Evolutionary conservation across 2,329 filamentous ascomycete genomes (phyloP).

Genomic region (Alternaria metachromatica): DNA sequence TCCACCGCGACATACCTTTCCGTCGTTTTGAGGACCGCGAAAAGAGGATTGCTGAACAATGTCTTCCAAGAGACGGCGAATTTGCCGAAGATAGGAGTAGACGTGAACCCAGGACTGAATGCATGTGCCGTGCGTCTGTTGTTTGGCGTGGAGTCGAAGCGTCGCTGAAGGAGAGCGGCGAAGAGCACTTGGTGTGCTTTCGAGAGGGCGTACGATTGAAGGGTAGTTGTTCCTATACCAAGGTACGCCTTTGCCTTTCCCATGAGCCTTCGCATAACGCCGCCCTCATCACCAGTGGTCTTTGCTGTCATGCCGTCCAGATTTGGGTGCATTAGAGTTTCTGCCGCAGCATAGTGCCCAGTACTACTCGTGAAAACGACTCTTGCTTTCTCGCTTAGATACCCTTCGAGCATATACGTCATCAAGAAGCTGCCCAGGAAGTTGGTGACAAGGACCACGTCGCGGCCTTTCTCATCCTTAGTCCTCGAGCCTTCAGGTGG

Average conservation of each 20-base stretch:
- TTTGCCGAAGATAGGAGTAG: conserved; percentile 18
- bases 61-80: conserved; percentile 12
- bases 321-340: not conserved
- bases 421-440: conserved; percentile 22
- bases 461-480: conserved; percentile 9
- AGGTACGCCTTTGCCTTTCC: not conserved
- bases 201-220: conserved; percentile 7
- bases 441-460: conserved; percentile 20
- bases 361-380: conserved; percentile 23
- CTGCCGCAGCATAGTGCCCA: conserved; percentile 1
- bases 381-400: conserved; percentile 6
- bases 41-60: conserved; percentile 18
- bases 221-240: not conserved
- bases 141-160: not conserved
- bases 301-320: not conserved
- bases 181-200: conserved; percentile 26
- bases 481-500: not conserved
- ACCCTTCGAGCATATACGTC: conserved; percentile 17
- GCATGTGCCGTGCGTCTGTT: conserved; percentile 9
- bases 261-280: not conserved
- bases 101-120: conserved; percentile 19
- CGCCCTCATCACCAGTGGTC: not conserved
- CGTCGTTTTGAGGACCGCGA: conserved; percentile 13
- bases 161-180: conserved; percentile 10
- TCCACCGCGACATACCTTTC: conserved; percentile 14